These are phyloP conservation scores for Zopfia rhizophila DNA, from an alignment of 2,329 filamentous ascomycete genomes.

Conservation along the genomic window DNA sequence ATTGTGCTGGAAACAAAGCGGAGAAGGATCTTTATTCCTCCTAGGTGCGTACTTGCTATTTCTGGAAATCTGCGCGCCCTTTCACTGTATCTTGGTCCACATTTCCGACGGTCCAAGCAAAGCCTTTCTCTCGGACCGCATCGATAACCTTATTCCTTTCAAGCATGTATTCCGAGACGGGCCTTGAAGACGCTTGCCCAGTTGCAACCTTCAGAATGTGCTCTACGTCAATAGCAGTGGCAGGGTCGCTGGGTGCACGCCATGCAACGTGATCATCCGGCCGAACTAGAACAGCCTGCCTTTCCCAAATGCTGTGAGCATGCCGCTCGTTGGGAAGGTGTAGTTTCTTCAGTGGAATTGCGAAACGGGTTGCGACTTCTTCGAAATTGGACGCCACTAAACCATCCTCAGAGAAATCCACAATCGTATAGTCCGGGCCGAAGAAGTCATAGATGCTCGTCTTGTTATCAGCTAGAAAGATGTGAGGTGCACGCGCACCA, in stretches of 20 bases:
- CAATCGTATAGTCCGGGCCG: slow-evolving; percentile 33
- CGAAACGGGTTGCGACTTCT: slow-evolving; percentile 7
- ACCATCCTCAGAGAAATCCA: slow-evolving; percentile 22
- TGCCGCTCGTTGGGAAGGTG: slow-evolving; percentile 28
- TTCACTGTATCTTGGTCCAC: slow-evolving; percentile 4
- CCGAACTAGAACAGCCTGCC: slow-evolving; percentile 36
- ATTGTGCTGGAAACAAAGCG: no score
- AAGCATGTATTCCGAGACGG: no score
- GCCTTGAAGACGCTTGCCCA: no score
- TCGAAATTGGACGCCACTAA: background rate
- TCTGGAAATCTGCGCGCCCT: slow-evolving; percentile 2
- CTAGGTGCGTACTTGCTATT: no score
- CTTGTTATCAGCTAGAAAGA: slow-evolving; percentile 38
- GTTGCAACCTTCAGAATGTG: background rate
- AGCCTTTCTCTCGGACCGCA: background rate
- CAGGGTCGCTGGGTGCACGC: slow-evolving; percentile 16
- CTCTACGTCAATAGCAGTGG: background rate
- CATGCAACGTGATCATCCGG: slow-evolving; percentile 44
- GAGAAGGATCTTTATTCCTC: no score
- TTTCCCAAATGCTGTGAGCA: slow-evolving; percentile 33
- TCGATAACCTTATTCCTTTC: background rate
- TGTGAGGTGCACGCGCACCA: slow-evolving; percentile 43
- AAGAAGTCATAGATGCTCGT: slow-evolving; percentile 41
- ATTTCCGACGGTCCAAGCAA: slow-evolving; percentile 3
- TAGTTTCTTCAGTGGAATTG: slow-evolving; percentile 28